Conservation (phyloP, 1,284 basidiomycete species). For the Volvariella surrecta region DNA sequence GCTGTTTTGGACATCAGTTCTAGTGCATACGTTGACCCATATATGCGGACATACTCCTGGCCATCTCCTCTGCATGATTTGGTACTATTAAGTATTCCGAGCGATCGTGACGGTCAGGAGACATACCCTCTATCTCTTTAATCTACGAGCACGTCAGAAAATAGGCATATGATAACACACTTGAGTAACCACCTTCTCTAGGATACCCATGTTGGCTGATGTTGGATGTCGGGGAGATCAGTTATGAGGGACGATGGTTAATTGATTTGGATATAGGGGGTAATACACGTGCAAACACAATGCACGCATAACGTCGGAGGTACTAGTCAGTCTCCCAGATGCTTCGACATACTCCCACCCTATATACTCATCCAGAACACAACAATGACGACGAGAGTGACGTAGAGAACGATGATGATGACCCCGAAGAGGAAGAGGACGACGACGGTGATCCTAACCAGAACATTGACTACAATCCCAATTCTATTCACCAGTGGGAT, state of each 20-base stretch:
- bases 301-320: neutral
- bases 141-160: constrained; percentile 41
- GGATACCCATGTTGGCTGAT: constrained; percentile 65
- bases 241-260: neutral
- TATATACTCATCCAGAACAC: constrained; percentile 60
- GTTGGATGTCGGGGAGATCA: constrained; percentile 8
- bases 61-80: constrained; percentile 77
- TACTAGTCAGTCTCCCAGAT: constrained; percentile 12
- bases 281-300: neutral
- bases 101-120: constrained; percentile 2
- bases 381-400: constrained; percentile 18
- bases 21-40: constrained; percentile 5
- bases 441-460: constrained; percentile 21
- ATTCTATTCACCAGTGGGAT: neutral
- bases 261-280: too few relatives aligned
- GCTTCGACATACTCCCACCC: constrained; percentile 50
- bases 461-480: constrained; percentile 18
- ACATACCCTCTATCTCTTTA: constrained; percentile 86
- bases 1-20: constrained; percentile 37
- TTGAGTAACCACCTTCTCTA: constrained; percentile 64
- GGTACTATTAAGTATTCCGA: neutral
- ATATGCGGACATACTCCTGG: constrained; percentile 60
- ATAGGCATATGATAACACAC: constrained; percentile 2
- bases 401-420: constrained; percentile 26
- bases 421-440: constrained; percentile 28